These are phyloP conservation scores for Clavispora phyllophila DNA, from an alignment of 805 yeast species.

Conservation along the genomic window DNA sequence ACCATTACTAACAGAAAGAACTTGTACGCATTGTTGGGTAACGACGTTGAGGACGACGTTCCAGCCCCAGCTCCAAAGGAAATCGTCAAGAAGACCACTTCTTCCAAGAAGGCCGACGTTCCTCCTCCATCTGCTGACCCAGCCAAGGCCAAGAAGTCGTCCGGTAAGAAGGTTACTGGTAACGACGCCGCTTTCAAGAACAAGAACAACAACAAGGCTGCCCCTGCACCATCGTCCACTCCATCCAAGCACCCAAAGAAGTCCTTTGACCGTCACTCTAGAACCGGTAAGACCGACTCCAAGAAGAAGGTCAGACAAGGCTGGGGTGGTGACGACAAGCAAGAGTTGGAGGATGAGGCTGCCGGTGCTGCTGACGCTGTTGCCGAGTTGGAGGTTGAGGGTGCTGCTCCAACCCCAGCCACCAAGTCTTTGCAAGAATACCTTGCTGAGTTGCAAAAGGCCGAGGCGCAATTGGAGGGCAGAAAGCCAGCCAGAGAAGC, in stretches of 20 bases:
- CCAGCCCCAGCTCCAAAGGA: conserved; percentile 60
- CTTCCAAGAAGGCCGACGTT: conserved; percentile 81
- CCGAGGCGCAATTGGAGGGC: conserved; percentile 37
- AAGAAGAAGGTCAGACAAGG: conserved; percentile 78
- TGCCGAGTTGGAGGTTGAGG: conserved; percentile 35
- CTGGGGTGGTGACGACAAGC: conserved; percentile 76
- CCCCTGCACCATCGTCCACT: conserved; percentile 49
- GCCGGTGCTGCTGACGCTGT: conserved; percentile 43
- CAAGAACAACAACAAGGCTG: conserved; percentile 60
- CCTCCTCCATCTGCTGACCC: conserved; percentile 81
- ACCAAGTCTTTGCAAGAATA: conserved; percentile 79
- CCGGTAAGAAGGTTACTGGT: conserved; percentile 61
- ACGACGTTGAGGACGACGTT: conserved; percentile 80
- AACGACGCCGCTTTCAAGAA: conserved; percentile 82
- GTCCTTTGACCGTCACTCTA: conserved; percentile 80
- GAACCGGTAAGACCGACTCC: conserved; percentile 79
- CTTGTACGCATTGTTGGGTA: conserved; percentile 79
- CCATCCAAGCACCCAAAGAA: conserved; percentile 53
- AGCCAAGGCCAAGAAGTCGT: conserved; percentile 68
- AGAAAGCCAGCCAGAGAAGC: conserved; percentile 41
- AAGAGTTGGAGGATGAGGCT: conserved; percentile 61
- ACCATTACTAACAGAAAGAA: conserved; percentile 44
- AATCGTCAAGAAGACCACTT: conserved; percentile 73
- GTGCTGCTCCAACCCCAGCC: conserved; percentile 45
- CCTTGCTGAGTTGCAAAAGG: conserved; percentile 60